phyloP scores from a whole-genome alignment of 2,329 filamentous ascomycete genomes.

The Arthrobotrys sinensis region DNA sequence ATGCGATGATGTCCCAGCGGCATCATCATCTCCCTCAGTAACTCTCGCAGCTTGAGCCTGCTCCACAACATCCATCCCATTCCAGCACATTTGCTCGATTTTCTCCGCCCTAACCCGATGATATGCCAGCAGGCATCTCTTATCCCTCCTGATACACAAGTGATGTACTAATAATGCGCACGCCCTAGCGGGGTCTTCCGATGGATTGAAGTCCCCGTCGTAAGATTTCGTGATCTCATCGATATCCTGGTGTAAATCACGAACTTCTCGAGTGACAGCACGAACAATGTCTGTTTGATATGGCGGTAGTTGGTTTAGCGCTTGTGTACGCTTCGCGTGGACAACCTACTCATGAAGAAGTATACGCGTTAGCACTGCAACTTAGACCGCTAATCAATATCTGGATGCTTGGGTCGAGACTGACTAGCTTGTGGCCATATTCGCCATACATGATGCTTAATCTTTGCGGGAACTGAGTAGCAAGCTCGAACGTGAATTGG shows the following conservation, averaged over 20 bases:
- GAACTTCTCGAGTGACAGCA: constrained; percentile 88
- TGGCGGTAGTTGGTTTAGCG: constrained; percentile 85
- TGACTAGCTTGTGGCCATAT: constrained; percentile 84
- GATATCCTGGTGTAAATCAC: constrained; percentile 91
- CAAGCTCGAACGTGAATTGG: neutral
- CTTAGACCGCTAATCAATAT: neutral
- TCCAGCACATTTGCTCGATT: constrained; percentile 94
- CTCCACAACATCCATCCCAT: constrained; percentile 85
- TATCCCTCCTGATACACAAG: constrained; percentile 94
- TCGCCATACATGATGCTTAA: constrained; percentile 82
- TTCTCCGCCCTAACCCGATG: constrained; percentile 92
- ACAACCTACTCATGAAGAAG: constrained; percentile 76
- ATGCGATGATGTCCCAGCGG: constrained; percentile 74
- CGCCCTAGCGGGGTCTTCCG: constrained; percentile 84
- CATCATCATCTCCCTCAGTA: constrained; percentile 73
- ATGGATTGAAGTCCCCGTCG: constrained; percentile 86
- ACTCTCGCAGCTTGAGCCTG: constrained; percentile 66
- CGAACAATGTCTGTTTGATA: constrained; percentile 95
- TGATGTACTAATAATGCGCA: constrained; percentile 94
- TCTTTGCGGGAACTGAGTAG: neutral
- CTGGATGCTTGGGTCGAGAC: neutral
- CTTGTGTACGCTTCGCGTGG: constrained; percentile 94
- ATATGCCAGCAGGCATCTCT: constrained; percentile 94
- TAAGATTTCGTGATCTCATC: constrained; percentile 84
- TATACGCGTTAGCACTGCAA: constrained; percentile 6